Evolutionary conservation across 2,329 filamentous ascomycete genomes (phyloP), one percentile per base, ranked within the genome.

Genomic region (Plenodomus biglobosus): DNA sequence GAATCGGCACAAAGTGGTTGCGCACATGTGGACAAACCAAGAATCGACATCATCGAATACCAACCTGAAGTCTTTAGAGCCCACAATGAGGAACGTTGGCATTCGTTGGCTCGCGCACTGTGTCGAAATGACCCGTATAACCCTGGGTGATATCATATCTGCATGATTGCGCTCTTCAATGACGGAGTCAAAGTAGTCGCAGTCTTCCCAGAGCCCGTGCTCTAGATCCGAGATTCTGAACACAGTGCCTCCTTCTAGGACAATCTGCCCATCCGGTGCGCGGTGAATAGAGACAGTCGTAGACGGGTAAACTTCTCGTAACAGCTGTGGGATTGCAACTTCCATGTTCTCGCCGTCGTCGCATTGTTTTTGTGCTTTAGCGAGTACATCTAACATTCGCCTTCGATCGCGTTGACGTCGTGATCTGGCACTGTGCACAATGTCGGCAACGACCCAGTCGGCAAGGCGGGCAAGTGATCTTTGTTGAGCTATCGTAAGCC

Each of bases 21-120:
- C 71, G 40, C 74, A 77, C 3, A 64, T 65, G 3, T 75, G 65
- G 0, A 78, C 62, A 38, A 78, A 78, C 72, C 75, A 77, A 0
- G 73, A 58, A 44, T 79, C 76, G 1, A 77, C 58, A 36, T 79
- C 76, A 38, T 79, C 76, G 40, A 77, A 77, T 3, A 79, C 71
- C 1, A 64, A 54, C 22, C 72, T 71, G 8, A 78, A 68, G 1
- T 78, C 70, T 1, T 65, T 73, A 0, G 72, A 74, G 1, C 69
- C 68, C 2, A 78, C 68, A 0, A 75, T 62, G 0, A 78, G 60
- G 0, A 70, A 65, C 0, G 68, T 73, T 0, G 65, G 61, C 1
- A 54, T 61, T 0, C 61, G 56, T 11, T 62, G 63, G 2, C 56
- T 71, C 27, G 72, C 66, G 42, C 73, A 75, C 17, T 65, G 64